Percentiles rank a stretch among this genome's conserved stretches.
These are phyloP conservation scores for Lachancea meyersii DNA, from an alignment of 805 yeast species.

Conservation along the genomic window DNA sequence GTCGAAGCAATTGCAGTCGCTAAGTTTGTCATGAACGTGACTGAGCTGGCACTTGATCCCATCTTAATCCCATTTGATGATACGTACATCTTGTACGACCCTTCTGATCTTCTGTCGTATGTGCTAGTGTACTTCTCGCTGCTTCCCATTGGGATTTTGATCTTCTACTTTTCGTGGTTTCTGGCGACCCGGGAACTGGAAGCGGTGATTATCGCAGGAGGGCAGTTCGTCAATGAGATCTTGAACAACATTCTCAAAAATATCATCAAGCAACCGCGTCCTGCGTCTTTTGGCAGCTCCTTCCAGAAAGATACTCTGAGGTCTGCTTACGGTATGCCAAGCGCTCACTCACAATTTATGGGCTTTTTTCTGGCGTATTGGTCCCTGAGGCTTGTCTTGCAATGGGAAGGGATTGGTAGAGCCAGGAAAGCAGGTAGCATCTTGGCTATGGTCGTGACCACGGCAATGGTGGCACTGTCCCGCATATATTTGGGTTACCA, in stretches of 20 bases:
- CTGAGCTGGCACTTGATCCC: constrained; percentile 1
- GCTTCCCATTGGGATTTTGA: constrained; percentile 70
- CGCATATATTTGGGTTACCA: constrained; percentile 79
- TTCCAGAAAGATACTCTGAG: constrained; percentile 38
- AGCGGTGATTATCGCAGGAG: constrained; percentile 74
- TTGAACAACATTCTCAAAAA: constrained; percentile 63
- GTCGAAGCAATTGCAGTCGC: not conserved
- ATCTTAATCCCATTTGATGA: constrained; percentile 65
- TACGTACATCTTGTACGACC: constrained; percentile 76
- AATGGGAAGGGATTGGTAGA: constrained; percentile 37
- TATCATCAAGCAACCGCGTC: constrained; percentile 66
- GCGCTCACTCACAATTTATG: constrained; percentile 95
- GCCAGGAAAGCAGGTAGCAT: constrained; percentile 31
- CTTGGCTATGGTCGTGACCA: constrained; percentile 23
- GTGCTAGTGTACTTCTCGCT: constrained; percentile 68
- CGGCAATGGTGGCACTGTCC: constrained; percentile 52
- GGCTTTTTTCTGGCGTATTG: constrained; percentile 68
- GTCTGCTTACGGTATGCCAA: constrained; percentile 90
- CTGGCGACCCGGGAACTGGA: constrained; percentile 77
- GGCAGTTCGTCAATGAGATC: constrained; percentile 75
- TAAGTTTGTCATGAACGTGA: constrained; percentile 4
- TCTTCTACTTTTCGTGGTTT: constrained; percentile 80
- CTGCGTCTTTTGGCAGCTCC: constrained; percentile 37
- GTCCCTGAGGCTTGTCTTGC: constrained; percentile 38
- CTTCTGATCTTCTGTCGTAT: constrained; percentile 53